Evolutionary conservation across 345 rosid species (phyloP).

Genomic region (Syzygium grande): DNA sequence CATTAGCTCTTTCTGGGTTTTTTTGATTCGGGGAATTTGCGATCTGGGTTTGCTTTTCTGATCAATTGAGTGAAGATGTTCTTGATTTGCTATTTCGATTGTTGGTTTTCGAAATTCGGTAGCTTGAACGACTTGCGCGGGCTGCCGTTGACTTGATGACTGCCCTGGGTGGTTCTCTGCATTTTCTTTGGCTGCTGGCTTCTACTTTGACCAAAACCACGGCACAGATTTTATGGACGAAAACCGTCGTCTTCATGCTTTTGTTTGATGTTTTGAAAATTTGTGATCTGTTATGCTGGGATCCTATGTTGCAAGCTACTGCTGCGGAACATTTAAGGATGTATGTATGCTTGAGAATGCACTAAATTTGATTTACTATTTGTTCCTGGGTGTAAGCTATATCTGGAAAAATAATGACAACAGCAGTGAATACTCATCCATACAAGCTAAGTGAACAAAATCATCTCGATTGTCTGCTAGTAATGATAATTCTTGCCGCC

Average conservation of each 20-base stretch:
- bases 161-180: neutral
- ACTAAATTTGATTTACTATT: neutral
- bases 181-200: neutral
- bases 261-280: neutral
- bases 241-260: neutral
- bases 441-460: too few species aligned
- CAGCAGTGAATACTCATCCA: too few species aligned
- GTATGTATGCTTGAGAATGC: neutral
- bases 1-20: neutral
- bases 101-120: neutral
- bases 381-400: neutral
- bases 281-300: neutral
- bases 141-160: neutral
- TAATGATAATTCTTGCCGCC: neutral
- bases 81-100: neutral
- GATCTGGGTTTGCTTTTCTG: neutral
- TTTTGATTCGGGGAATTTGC: neutral
- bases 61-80: neutral
- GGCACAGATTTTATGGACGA: neutral
- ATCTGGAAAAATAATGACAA: too few species aligned
- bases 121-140: neutral
- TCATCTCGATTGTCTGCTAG: too few species aligned
- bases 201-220: neutral
- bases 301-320: neutral
- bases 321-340: neutral